phyloP scores from a whole-genome alignment of 257 asterid genomes.

The Orobanche coerulescens region DNA sequence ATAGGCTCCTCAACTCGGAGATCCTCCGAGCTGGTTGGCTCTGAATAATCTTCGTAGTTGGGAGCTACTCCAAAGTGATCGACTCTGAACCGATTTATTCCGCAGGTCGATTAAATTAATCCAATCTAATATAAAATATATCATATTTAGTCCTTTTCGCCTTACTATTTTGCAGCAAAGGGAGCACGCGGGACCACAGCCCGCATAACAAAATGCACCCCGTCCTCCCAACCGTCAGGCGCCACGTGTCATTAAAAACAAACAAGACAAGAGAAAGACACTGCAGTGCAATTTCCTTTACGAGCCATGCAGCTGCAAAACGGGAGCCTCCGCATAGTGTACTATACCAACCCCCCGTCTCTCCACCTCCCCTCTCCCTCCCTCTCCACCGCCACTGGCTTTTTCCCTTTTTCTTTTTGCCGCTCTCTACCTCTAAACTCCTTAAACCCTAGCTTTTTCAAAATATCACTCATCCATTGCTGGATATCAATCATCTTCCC shows the following conservation, averaged over 20 bases:
- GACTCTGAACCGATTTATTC: too few relatives aligned
- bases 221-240: too few relatives aligned
- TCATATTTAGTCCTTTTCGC: too few relatives aligned
- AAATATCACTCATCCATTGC: background rate
- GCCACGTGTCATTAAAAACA: constrained; percentile 18
- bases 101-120: too few relatives aligned
- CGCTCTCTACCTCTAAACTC: background rate
- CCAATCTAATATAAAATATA: too few relatives aligned
- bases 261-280: background rate
- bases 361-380: background rate
- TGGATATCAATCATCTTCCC: too few relatives aligned
- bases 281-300: background rate
- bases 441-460: background rate
- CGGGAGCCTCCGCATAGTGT: too few relatives aligned
- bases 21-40: too few relatives aligned
- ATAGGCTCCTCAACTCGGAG: too few relatives aligned
- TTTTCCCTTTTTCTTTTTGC: background rate
- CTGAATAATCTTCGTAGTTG: too few relatives aligned
- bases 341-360: too few relatives aligned
- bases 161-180: background rate
- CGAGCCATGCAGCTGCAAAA: constrained; percentile 18
- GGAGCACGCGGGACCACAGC: constrained; percentile 1
- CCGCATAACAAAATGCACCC: background rate
- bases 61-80: too few relatives aligned
- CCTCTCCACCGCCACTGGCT: background rate